These are phyloP conservation scores for Mycena venus DNA, from an alignment of 768 basidiomycete species.

Conservation along the genomic window DNA sequence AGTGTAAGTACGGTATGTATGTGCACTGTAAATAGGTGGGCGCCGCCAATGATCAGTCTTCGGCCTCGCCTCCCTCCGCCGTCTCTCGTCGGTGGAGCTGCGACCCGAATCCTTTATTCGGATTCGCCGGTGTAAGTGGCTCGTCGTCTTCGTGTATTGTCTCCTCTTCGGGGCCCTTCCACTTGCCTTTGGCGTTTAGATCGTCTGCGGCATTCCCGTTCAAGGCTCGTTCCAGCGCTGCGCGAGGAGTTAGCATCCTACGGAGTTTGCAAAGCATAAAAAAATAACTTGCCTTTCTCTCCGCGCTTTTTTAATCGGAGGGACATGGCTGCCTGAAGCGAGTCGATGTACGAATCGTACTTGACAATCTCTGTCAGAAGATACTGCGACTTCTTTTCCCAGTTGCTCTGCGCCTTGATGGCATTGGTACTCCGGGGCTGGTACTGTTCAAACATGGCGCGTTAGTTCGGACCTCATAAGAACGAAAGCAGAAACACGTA, in stretches of 20 bases:
- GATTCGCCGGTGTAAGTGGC: constrained; percentile 42
- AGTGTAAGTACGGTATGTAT: constrained; percentile 23
- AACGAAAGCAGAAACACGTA: constrained; percentile 46
- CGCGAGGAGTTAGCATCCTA: background rate
- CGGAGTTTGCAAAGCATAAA: background rate
- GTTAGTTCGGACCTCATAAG: background rate
- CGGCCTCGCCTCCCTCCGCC: constrained; percentile 49
- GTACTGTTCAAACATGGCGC: constrained; percentile 65
- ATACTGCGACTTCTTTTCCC: constrained; percentile 93
- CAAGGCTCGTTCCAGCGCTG: constrained; percentile 72
- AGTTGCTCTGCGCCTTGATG: constrained; percentile 86
- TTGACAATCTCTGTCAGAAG: constrained; percentile 94
- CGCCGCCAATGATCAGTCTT: background rate
- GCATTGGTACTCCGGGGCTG: constrained; percentile 80
- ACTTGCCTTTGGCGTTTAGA: constrained; percentile 45
- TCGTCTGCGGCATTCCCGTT: constrained; percentile 48
- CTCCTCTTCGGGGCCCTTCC: constrained; percentile 58
- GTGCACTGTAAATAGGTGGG: constrained; percentile 11
- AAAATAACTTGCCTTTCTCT: constrained; percentile 71
- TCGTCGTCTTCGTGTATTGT: constrained; percentile 65
- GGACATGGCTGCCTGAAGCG: constrained; percentile 85
- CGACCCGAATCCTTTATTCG: constrained; percentile 30
- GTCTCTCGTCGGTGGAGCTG: constrained; percentile 58
- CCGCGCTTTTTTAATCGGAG: constrained; percentile 91
- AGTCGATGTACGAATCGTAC: constrained; percentile 95